phyloP scores from a whole-genome alignment of 441 rosid species.

The Populus hybrid region DNA sequence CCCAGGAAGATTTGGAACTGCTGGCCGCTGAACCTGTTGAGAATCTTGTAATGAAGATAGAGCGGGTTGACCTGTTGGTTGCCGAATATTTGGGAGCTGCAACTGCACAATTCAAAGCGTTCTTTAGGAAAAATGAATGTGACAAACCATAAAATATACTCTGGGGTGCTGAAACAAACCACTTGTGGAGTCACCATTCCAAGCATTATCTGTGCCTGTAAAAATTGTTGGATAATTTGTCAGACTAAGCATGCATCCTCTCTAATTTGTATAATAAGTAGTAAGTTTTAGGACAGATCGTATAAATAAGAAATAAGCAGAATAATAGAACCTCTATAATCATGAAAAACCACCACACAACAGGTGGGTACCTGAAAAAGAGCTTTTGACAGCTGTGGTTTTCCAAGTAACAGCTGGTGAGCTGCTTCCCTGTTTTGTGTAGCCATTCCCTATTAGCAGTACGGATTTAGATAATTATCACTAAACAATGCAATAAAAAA shows the following conservation, averaged over 20 bases:
- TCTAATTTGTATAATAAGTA: background rate
- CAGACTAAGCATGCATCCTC: background rate
- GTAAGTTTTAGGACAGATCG: background rate
- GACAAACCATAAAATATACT: conserved; percentile 16
- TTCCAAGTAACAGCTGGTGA: conserved; percentile 68
- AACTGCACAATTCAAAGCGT: conserved; percentile 46
- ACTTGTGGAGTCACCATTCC: conserved; percentile 80
- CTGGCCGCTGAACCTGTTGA: conserved; percentile 44
- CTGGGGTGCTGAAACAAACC: conserved; percentile 49
- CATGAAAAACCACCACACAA: background rate
- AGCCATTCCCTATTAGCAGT: conserved; percentile 61
- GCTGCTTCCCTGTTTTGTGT: conserved; percentile 70
- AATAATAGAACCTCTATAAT: background rate
- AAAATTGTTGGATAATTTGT: conserved; percentile 15
- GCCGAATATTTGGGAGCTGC: conserved; percentile 68
- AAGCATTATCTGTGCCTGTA: conserved; percentile 88
- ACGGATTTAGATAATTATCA: conserved; percentile 8
- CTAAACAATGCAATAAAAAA: conserved; percentile 6
- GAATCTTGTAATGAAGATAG: conserved; percentile 45
- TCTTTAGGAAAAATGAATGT: conserved; percentile 12
- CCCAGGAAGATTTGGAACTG: conserved; percentile 40
- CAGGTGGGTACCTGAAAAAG: conserved; percentile 65
- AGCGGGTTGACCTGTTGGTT: conserved; percentile 50
- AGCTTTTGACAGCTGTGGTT: conserved; percentile 80
- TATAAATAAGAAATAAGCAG: background rate